Base-by-base conservation (phyloP, 768 basidiomycete species). In the Leccinum longicurvipes region DNA sequence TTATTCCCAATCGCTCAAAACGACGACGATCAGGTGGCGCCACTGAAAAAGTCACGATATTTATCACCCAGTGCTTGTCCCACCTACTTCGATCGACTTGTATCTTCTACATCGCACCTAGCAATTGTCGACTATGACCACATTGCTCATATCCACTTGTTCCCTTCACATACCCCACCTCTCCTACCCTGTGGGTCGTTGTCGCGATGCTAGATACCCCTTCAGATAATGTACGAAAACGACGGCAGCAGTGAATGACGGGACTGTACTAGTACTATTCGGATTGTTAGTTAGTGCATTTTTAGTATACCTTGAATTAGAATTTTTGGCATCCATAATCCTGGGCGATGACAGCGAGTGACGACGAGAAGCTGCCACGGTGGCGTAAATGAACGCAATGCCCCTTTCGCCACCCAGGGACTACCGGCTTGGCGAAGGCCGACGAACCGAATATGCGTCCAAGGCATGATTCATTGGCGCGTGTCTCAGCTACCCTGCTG, bases 281-380 rank as follows among this genome's bases (percentile, higher is more conserved):
- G 68, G 70, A 69, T 53, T 68, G 61, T 65, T 72, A 63, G 60
- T 64, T 67, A 55, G 17, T 51, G 54, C 63, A 67, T 61, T 54
- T 68, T 67, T 64, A 71, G 69, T 69, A 69, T 69, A 72, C 70
- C 70, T 69, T 60, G 68, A 70, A 70, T 52, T 72, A 72, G 68
- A 69, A 65, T 62, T 72, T 68, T 68, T 71, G 67, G 54, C 56
- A 56, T 53, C 28, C 31, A 14, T 51, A 29, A n/a, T 29, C 14
- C 17, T 53, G 47, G 4, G 50, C 21, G 53, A 41, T 41, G 44
- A 45, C 21, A 45, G n/a, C 44, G 2, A 45, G 44, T 45, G 44
- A 41, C 39, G 39, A 41, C 19, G 17, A 58, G 49, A 24, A 11
- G 29, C 28, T 55, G 53, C 25, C 47, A 41, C 21, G 36, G 63